Conservation (phyloP, 257 asterid species). For the Rhazya stricta region DNA sequence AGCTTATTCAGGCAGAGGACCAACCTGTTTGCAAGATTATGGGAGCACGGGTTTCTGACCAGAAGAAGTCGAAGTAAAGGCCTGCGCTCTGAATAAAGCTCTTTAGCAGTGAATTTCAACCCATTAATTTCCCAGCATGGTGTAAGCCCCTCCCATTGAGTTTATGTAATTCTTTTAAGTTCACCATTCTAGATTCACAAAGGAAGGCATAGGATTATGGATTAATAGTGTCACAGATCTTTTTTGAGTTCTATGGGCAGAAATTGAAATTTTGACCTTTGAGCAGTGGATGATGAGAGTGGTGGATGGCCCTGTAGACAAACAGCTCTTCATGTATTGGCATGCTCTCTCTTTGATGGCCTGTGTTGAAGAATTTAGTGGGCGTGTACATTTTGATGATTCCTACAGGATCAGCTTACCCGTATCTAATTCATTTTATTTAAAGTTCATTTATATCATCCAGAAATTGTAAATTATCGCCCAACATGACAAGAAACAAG, state of each 20-base stretch:
- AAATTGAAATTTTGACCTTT: not conserved
- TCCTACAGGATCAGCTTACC: not conserved
- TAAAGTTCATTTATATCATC: not conserved
- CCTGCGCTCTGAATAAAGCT: conserved; percentile 2
- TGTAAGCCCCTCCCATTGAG: conserved; percentile 2
- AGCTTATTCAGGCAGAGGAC: conserved; percentile 40
- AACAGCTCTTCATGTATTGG: not conserved
- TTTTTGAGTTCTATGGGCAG: not conserved
- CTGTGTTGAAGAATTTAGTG: not conserved
- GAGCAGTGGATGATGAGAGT: conserved; percentile 1
- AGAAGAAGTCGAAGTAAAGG: conserved; percentile 41
- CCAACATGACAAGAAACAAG: not conserved
- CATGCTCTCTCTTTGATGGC: not conserved
- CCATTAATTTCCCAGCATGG: not conserved
- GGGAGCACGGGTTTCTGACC: conserved; percentile 48
- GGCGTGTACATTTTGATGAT: not conserved
- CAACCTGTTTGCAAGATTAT: conserved; percentile 44
- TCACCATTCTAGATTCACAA: not conserved
- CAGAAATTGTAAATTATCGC: not conserved
- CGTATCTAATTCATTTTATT: not conserved
- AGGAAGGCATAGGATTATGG: not conserved
- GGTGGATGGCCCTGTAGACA: not conserved
- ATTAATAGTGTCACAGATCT: not conserved
- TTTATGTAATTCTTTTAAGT: not conserved
- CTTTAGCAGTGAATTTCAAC: not conserved